Evolutionary conservation across 2,329 filamentous ascomycete genomes (phyloP).

Genomic region (Microsporum canis): DNA sequence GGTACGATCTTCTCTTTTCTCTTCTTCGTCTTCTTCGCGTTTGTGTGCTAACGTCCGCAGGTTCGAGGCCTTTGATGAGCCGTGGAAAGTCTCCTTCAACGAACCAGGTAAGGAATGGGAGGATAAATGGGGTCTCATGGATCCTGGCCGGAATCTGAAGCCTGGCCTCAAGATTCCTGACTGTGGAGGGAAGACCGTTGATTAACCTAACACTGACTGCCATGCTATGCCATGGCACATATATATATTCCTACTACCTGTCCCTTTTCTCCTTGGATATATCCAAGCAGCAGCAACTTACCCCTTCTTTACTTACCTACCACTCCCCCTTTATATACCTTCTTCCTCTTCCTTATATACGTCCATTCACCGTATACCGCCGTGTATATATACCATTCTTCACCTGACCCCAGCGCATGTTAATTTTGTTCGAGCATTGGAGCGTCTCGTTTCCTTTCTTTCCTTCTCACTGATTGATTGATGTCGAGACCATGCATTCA

Average conservation of each 20-base stretch:
- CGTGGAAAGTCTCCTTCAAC: conserved; percentile 78
- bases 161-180: conserved; percentile 72
- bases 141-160: conserved; percentile 74
- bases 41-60: conserved; percentile 24
- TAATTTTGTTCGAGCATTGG: neutral
- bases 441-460: neutral
- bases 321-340: neutral
- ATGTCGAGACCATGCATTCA: neutral
- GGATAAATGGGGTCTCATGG: conserved; percentile 90
- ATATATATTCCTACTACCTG: neutral
- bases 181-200: conserved; percentile 62
- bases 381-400: neutral
- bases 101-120: conserved; percentile 64
- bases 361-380: neutral
- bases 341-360: neutral
- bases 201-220: neutral
- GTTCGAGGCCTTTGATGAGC: conserved; percentile 94
- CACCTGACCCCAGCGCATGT: neutral
- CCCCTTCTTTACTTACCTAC: neutral
- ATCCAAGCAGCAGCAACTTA: too few relatives aligned
- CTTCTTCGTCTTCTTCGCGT: neutral
- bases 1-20: conserved; percentile 38
- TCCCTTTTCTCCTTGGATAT: too few relatives aligned
- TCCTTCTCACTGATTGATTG: neutral
- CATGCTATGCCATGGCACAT: neutral